These are phyloP conservation scores for Nitzschia palea DNA, from an alignment of 108 stramenopile species.

Conservation along the genomic window DNA sequence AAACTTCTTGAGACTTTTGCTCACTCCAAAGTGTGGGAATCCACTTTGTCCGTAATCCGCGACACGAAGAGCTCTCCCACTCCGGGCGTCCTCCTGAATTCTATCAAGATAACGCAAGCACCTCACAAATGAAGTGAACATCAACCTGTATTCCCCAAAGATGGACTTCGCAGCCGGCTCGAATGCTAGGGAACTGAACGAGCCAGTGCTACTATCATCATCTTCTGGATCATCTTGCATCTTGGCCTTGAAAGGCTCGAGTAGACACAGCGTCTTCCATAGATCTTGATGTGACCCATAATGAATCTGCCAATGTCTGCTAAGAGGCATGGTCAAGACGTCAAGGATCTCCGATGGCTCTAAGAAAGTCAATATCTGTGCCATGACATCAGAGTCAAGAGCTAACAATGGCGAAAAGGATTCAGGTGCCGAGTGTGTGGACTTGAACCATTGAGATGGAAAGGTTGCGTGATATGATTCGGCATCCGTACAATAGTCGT, in stretches of 20 bases:
- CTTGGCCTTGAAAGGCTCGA: constrained; percentile 82
- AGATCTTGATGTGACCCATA: constrained; percentile 68
- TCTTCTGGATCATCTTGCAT: constrained; percentile 31
- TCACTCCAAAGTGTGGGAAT: constrained; percentile 29
- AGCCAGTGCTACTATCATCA: neutral
- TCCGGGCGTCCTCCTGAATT: constrained; percentile 63
- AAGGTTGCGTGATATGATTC: neutral
- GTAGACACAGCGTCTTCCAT: constrained; percentile 77
- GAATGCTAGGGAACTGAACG: neutral
- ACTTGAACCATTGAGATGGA: neutral
- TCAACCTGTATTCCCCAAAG: constrained; percentile 62
- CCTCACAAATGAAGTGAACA: constrained; percentile 76
- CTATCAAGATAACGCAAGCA: constrained; percentile 76
- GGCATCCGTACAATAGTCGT: neutral
- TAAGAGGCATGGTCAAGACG: constrained; percentile 71
- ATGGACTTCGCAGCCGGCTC: neutral
- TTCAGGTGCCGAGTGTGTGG: no score
- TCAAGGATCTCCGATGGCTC: constrained; percentile 63
- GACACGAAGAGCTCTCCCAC: constrained; percentile 55
- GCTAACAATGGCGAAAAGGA: neutral
- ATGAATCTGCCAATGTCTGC: constrained; percentile 60
- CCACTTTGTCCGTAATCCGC: constrained; percentile 21
- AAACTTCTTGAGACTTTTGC: constrained; percentile 37
- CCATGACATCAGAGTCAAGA: constrained; percentile 66
- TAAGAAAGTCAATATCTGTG: constrained; percentile 65